These are phyloP conservation scores for Nakaseomyces kungkrabaensis DNA, from an alignment of 1,139 yeast species.

Conservation along the genomic window DNA sequence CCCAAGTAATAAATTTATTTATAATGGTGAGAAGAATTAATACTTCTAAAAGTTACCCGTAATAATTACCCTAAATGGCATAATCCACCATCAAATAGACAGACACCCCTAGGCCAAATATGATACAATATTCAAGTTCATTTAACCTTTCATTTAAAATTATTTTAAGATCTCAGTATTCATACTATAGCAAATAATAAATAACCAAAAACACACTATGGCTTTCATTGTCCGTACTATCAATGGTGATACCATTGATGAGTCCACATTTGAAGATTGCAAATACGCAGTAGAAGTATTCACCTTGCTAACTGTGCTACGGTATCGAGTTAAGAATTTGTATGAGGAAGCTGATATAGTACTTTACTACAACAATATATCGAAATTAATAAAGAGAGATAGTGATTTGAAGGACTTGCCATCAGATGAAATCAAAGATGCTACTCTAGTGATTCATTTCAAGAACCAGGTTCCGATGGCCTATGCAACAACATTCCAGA, in stretches of 20 bases:
- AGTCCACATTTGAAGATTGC: conserved; percentile 1
- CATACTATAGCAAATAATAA: no score
- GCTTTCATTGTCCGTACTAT: conserved; percentile 2
- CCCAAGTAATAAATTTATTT: no score
- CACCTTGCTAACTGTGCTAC: background rate
- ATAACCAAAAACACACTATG: background rate
- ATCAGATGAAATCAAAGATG: background rate
- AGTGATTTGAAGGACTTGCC: background rate
- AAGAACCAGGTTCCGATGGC: background rate
- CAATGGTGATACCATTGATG: background rate
- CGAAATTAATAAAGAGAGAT: background rate
- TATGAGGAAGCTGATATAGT: conserved; percentile 1
- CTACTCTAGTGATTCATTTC: background rate
- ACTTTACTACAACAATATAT: background rate
- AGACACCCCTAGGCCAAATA: no score
- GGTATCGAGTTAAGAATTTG: background rate
- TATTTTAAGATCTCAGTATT: no score
- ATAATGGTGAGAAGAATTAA: no score
- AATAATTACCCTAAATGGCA: background rate
- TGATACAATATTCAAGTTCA: no score
- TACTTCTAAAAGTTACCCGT: no score
- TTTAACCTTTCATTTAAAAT: no score
- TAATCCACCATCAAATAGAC: no score
- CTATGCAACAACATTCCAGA: background rate
- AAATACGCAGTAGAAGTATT: background rate